Conservation (phyloP, 345 rosid genomes). For the Eutrema yunnanense region DNA sequence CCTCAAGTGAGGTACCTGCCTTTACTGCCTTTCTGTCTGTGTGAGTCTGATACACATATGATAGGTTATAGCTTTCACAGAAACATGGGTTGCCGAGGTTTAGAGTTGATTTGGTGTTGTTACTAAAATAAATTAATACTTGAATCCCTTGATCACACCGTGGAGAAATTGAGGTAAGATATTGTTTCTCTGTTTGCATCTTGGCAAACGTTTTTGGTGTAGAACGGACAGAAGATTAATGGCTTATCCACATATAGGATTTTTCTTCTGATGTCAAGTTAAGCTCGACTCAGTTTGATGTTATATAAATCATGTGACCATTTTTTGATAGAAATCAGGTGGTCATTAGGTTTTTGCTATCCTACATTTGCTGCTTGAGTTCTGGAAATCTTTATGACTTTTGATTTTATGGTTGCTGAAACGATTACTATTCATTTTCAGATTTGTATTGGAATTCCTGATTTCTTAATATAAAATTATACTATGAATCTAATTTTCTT, state of each 20-base stretch:
- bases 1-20: slow-evolving; percentile 34
- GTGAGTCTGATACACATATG: slow-evolving; percentile 2
- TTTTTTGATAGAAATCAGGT: background rate
- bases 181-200: slow-evolving; percentile 13
- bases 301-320: background rate
- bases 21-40: slow-evolving; percentile 13
- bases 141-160: background rate
- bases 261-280: slow-evolving; percentile 6
- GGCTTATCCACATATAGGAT: background rate
- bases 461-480: background rate
- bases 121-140: background rate
- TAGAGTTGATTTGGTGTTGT: slow-evolving; percentile 4
- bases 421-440: background rate
- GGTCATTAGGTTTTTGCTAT: background rate
- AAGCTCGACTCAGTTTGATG: slow-evolving; percentile 4
- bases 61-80: background rate
- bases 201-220: background rate
- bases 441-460: slow-evolving; percentile 1
- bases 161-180: background rate
- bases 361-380: background rate
- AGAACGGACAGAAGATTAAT: background rate
- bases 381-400: background rate
- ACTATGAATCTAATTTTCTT: slow-evolving; percentile 6
- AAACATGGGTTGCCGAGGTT: background rate
- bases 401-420: background rate